Conservation (phyloP, 2,329 filamentous ascomycete species). For the Penicillium sp. region DNA sequence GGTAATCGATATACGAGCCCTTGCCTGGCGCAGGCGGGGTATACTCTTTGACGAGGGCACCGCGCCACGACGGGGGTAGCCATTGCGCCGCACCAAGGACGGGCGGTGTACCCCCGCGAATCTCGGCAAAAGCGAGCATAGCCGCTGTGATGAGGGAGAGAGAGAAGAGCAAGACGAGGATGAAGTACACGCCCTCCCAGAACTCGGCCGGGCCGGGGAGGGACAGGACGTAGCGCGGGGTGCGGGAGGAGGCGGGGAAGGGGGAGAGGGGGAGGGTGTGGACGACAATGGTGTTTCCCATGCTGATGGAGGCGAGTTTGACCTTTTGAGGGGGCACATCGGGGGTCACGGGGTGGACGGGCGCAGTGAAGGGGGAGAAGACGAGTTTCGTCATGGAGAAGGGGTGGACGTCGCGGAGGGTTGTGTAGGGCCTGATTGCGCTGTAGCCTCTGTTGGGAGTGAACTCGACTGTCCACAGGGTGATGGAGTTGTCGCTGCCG, state of each 20-base stretch:
- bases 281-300: conserved; percentile 76
- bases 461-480: conserved; percentile 76
- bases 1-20: conserved; percentile 19
- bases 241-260: conserved; percentile 44
- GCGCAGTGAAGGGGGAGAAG: conserved; percentile 56
- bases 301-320: conserved; percentile 78
- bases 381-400: conserved; percentile 60
- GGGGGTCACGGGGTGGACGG: conserved; percentile 50
- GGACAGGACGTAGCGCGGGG: conserved; percentile 70
- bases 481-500: conserved; percentile 76
- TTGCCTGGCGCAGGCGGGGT: conserved; percentile 25
- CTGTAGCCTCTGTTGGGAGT: conserved; percentile 46
- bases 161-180: conserved; percentile 61
- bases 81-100: conserved; percentile 58
- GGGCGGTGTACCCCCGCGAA: conserved; percentile 59
- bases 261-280: conserved; percentile 71
- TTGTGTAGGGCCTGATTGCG: conserved; percentile 53
- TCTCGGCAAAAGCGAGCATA: conserved; percentile 62
- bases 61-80: conserved; percentile 55
- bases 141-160: conserved; percentile 64
- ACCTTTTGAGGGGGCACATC: conserved; percentile 60
- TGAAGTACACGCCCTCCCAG: conserved; percentile 56
- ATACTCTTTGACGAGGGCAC: conserved; percentile 44
- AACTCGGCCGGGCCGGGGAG: conserved; percentile 57
- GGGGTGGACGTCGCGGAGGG: conserved; percentile 57